These are phyloP conservation scores for Thermothielavioides terrestris DNA, from an alignment of 495 filamentous ascomycete genomes.

Conservation along the genomic window DNA sequence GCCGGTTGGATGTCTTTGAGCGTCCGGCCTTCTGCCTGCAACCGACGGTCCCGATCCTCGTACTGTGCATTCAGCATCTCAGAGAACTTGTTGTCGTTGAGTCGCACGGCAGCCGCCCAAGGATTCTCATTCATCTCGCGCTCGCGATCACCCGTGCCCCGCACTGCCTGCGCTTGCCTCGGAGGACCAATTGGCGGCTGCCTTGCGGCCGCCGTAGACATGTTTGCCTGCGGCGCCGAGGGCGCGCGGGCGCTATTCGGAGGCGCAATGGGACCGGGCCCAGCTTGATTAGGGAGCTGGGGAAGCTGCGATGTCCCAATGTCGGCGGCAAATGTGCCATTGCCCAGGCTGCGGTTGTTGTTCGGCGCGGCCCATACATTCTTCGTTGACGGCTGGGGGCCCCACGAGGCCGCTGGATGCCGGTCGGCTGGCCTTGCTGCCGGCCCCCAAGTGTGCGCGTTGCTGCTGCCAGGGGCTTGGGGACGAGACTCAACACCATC, in stretches of 20 bases:
- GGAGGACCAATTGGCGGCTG: constrained; percentile 37
- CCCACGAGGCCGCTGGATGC: constrained; percentile 27
- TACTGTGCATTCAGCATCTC: constrained; percentile 20
- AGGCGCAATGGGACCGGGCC: constrained; percentile 40
- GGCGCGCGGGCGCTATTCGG: constrained; percentile 12
- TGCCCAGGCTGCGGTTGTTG: constrained; percentile 61
- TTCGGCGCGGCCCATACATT: constrained; percentile 72
- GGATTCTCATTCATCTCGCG: constrained; percentile 3
- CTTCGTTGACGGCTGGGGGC: constrained; percentile 34
- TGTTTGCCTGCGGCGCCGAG: neutral
- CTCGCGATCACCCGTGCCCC: neutral
- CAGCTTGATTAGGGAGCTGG: constrained; percentile 26
- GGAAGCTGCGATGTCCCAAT: constrained; percentile 40
- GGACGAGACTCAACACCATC: constrained; percentile 12
- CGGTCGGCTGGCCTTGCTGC: constrained; percentile 26
- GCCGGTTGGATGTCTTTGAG: constrained; percentile 31
- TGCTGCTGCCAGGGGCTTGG: constrained; percentile 11
- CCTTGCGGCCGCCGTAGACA: constrained; percentile 12
- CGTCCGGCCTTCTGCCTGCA: constrained; percentile 22
- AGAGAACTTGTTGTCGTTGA: constrained; percentile 19
- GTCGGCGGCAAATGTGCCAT: constrained; percentile 66
- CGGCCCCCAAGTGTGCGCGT: constrained; percentile 16
- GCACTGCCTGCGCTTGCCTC: constrained; percentile 6
- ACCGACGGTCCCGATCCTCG: constrained; percentile 22
- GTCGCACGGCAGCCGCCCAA: constrained; percentile 12